Evolutionary conservation across 2,329 filamentous ascomycete species (phyloP).

Genomic region (Alternaria alternata): DNA sequence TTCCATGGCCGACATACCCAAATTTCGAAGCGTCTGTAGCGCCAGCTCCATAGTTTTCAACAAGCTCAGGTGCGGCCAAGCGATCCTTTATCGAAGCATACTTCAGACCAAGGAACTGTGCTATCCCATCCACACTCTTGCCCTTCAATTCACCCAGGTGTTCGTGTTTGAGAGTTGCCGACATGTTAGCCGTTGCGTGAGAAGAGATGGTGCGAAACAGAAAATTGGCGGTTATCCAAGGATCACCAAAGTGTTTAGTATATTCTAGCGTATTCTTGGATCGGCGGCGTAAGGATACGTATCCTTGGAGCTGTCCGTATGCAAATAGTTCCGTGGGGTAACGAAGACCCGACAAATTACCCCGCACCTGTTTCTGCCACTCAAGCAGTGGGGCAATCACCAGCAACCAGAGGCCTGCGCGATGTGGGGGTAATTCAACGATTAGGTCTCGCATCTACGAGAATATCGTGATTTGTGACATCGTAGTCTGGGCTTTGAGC

Average conservation of each 20-base stretch:
- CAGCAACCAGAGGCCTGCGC: background rate
- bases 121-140: constrained; percentile 33
- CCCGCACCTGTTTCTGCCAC: constrained; percentile 9
- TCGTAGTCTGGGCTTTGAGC: background rate
- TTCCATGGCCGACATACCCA: constrained; percentile 37
- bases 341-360: constrained; percentile 7
- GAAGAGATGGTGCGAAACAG: background rate
- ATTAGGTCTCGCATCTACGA: background rate
- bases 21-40: constrained; percentile 46
- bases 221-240: background rate
- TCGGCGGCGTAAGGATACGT: background rate
- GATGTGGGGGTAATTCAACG: background rate
- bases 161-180: constrained; percentile 30
- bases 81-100: constrained; percentile 51
- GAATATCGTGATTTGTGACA: background rate
- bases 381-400: constrained; percentile 12
- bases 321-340: background rate
- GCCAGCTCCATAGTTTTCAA: constrained; percentile 31
- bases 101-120: constrained; percentile 50
- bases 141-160: constrained; percentile 37
- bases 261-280: background rate
- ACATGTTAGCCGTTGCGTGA: constrained; percentile 21
- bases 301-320: background rate
- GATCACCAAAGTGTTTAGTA: background rate
- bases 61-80: constrained; percentile 45